Evolutionary conservation across 495 filamentous ascomycete genomes (phyloP), one percentile per base, ranked within the genome.

Genomic region (Tetracladium marchalianum): DNA sequence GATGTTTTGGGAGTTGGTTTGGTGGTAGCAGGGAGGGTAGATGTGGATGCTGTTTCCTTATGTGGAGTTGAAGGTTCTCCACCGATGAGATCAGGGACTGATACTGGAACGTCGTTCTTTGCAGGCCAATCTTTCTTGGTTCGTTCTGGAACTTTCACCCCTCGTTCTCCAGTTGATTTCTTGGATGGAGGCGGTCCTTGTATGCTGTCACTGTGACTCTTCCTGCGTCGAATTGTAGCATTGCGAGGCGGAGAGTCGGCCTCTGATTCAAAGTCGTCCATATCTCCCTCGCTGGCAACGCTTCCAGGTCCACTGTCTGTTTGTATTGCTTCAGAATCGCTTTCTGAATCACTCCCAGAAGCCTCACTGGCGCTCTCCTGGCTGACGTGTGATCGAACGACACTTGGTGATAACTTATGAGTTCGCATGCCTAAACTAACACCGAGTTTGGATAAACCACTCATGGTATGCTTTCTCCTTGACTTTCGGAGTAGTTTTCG

Each of bases 381-480:
- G 31, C 42, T 55, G 0, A 42, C 52, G 42, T 53, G 45, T 35
- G 72, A 64, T 42, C 75, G 67, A 12, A 88, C 66, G 10, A 85
- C 75, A 22, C 80, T 71, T 44, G 80, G 73, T 13, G 78, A 72
- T 5, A 93, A 63, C 39, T 78, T 75, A 41, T 88, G 83, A 9
- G 87, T 88, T 43, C 80, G 78, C 71, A 92, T 90, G 11, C 83
- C 84, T 31, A 90, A 65, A 42, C 65, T 82, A 45, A 81, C 65
- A 18, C 80, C 81, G 18, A 85, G 52, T 40, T 75, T 76, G 24
- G 70, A 67, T 49, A 87, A 63, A 15, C 77, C 76, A 27, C 53
- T 54, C 34, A 89, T 75, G 0, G 81, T 85, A 18, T 77, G 75
- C 44, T 75, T 77, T 53, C 73, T 73, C 50, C 66, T 70, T 1